Evolutionary conservation across 768 basidiomycete species (phyloP).

Genomic region (Suillus brevipes): DNA sequence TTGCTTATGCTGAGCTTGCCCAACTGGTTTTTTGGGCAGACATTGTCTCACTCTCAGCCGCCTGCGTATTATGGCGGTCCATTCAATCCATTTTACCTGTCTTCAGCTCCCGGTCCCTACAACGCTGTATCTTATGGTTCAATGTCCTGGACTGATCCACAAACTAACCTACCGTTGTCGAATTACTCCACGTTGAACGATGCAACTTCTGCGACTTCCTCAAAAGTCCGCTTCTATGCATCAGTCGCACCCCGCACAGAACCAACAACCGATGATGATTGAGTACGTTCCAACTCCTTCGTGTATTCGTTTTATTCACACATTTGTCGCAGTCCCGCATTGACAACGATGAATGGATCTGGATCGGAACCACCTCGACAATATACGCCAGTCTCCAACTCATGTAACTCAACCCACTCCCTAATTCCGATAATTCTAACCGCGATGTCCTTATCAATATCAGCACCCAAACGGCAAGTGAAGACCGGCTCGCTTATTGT

Average conservation of each 20-base stretch:
- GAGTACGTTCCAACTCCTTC: conserved; percentile 52
- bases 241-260: conserved; percentile 22
- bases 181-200: conserved; percentile 78
- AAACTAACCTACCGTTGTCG: conserved; percentile 57
- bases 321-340: conserved; percentile 47
- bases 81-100: conserved; percentile 44
- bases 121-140: conserved; percentile 57
- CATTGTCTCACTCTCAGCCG: conserved; percentile 29
- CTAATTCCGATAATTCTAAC: conserved; percentile 32
- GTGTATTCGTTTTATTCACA: conserved; percentile 16
- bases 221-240: conserved; percentile 33
- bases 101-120: conserved; percentile 45
- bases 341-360: conserved; percentile 58
- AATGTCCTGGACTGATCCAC: conserved; percentile 44
- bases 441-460: conserved; percentile 41
- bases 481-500: conserved; percentile 84
- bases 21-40: too few relatives aligned
- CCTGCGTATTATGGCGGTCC: conserved; percentile 43
- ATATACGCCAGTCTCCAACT: conserved; percentile 44
- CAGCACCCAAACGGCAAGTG: conserved; percentile 83
- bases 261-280: conserved; percentile 54
- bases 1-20: too few relatives aligned
- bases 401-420: conserved; percentile 38
- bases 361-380: conserved; percentile 43
- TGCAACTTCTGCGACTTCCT: conserved; percentile 50